Conservation (phyloP, 169 alveolate species). For the Cryptosporidium baileyi region DNA sequence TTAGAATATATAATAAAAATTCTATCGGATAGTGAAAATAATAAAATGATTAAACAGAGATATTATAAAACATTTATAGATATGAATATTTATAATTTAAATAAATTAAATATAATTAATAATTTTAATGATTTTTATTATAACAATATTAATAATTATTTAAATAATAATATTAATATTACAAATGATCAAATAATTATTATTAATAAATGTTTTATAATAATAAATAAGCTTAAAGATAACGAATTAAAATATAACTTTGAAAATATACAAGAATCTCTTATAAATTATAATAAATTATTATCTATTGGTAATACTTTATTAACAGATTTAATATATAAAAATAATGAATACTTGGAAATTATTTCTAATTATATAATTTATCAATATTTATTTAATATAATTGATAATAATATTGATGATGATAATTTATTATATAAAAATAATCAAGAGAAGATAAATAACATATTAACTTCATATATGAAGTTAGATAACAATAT, state of each 20-base stretch:
- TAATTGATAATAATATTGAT: not conserved
- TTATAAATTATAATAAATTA: constrained; percentile 14
- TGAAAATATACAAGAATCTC: not conserved
- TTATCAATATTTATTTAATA: not conserved
- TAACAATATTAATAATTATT: constrained; percentile 1
- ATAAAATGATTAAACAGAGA: constrained; percentile 56
- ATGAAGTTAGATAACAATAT: no score
- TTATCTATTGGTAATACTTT: constrained; percentile 40
- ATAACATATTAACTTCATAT: no score
- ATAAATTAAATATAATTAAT: not conserved
- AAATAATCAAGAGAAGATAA: no score
- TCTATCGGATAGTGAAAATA: not conserved
- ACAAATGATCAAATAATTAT: not conserved
- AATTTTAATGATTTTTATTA: constrained; percentile 7
- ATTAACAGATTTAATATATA: not conserved
- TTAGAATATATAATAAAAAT: constrained; percentile 23
- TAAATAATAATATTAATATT: not conserved
- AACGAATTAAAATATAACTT: constrained; percentile 13
- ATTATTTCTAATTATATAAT: not conserved
- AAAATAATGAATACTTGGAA: not conserved
- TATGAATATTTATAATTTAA: not conserved
- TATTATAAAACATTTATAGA: constrained; percentile 23
- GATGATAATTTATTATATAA: not conserved
- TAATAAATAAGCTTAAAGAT: constrained; percentile 1
- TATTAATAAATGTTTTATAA: constrained; percentile 11